Evolutionary conservation across 495 filamentous ascomycete genomes (phyloP), one percentile per base, ranked within the genome.

Genomic region (Neurospora sp.): DNA sequence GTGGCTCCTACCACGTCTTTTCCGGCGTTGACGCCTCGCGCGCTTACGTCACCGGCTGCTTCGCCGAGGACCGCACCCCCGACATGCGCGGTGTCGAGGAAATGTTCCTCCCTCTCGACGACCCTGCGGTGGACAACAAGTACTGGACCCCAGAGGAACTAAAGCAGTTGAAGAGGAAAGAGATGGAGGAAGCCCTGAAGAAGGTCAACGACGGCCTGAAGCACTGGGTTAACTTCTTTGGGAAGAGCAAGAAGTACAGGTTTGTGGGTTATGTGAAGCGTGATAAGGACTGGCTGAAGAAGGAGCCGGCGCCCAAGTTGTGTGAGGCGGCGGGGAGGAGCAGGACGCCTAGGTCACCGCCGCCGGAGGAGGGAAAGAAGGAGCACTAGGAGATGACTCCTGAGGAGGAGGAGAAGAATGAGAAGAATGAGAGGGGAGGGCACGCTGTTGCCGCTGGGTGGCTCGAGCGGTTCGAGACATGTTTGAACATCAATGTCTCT

Each of bases 21-120:
- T 86, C 93, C 0, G 96, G 96, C 39, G 85, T 86, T 20, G 96
- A 99, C 82, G 96, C 96, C 8, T 89, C 92, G 3, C 91, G 96
- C 38, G 93, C 92, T 5, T 99, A 93, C 82, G 90, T 99, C n/a
- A 97, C 96, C n/a, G 93, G 93, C 3, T 99, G 96, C 81, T 99
- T 99, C 85, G 83, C 88, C 39, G 90, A 92, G 69, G 95, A 98
- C 84, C 83, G 91, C 44, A 96, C 90, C 6, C 82, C 89, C 1
- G 94, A 98, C 81, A 81, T 98, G 82, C 85, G 89, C 27, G 96
- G 96, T 1, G 92, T 93, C 1, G 96, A 98, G 84, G 88, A 91
- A 74, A 96, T 95, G 90, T 98, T 89, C 81, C 84, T 98, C 20
- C 93, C 94, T 0, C 77, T 92, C 4, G 92, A 93, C 74, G 89